phyloP scores from a whole-genome alignment of 2,329 filamentous ascomycete species.

The Grosmannia huntii region DNA sequence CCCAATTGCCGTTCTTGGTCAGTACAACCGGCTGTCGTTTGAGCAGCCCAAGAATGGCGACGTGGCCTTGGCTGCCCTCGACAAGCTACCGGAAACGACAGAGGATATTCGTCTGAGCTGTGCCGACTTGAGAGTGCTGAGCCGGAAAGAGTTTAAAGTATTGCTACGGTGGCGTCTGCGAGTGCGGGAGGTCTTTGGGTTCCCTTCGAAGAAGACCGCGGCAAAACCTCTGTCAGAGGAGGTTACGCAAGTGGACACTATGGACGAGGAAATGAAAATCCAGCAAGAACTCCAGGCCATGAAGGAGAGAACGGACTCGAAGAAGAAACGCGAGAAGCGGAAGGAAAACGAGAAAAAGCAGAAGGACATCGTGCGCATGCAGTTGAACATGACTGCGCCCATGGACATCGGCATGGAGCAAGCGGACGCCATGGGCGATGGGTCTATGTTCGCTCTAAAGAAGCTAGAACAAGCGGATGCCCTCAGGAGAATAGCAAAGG shows the following conservation, averaged over 20 bases:
- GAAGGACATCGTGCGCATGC: constrained; percentile 89
- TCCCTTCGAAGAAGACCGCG: constrained; percentile 59
- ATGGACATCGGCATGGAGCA: constrained; percentile 95
- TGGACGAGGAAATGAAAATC: constrained; percentile 89
- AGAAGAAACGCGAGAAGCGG: constrained; percentile 71
- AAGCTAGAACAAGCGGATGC: constrained; percentile 64
- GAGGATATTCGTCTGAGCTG: constrained; percentile 69
- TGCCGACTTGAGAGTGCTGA: constrained; percentile 75
- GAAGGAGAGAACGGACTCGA: constrained; percentile 62
- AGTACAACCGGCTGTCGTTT: constrained; percentile 74
- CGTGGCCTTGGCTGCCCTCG: constrained; percentile 72
- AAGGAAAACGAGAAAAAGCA: constrained; percentile 90
- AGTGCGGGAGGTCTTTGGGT: constrained; percentile 81
- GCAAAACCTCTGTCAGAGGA: constrained; percentile 43
- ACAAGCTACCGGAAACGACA: constrained; percentile 78
- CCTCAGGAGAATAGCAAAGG: constrained; percentile 55
- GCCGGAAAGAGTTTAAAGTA: constrained; percentile 86
- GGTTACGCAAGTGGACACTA: constrained; percentile 69
- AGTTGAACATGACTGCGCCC: constrained; percentile 91
- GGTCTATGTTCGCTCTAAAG: constrained; percentile 78
- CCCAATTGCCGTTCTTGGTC: constrained; percentile 82
- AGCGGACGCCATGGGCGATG: constrained; percentile 61
- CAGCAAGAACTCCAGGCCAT: constrained; percentile 77
- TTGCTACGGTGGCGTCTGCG: constrained; percentile 81
- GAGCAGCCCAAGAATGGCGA: constrained; percentile 69